Evolutionary conservation across 2,329 filamentous ascomycete species (phyloP).

Genomic region (Fusarium nanum): DNA sequence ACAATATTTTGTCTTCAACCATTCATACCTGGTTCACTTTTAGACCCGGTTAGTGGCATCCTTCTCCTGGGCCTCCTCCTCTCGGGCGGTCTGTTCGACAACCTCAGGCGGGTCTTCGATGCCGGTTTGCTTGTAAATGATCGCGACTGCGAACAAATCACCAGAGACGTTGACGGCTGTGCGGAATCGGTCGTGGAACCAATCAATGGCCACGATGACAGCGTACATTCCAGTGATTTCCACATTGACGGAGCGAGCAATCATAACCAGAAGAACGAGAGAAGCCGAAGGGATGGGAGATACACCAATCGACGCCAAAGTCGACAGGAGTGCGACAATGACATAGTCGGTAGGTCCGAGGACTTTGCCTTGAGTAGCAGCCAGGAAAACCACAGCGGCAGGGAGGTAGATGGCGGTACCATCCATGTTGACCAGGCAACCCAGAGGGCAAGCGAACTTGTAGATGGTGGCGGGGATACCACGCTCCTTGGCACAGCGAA

Average conservation of each 20-base stretch:
- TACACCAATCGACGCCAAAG: constrained; percentile 64
- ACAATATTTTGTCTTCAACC: not conserved
- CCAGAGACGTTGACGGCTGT: constrained; percentile 63
- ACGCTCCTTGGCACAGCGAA: constrained; percentile 54
- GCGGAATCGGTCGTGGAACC: constrained; percentile 67
- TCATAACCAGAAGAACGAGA: constrained; percentile 64
- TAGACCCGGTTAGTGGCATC: constrained; percentile 40
- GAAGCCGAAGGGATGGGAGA: constrained; percentile 65
- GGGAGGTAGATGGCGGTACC: constrained; percentile 68
- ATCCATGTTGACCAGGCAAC: constrained; percentile 64
- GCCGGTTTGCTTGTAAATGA: constrained; percentile 44
- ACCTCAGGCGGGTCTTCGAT: constrained; percentile 40
- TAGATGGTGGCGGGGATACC: constrained; percentile 57
- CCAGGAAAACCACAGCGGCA: constrained; percentile 64
- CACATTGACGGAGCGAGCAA: constrained; percentile 58
- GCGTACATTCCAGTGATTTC: constrained; percentile 62
- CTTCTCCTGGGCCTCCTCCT: constrained; percentile 16
- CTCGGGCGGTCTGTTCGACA: constrained; percentile 30
- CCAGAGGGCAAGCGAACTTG: constrained; percentile 61
- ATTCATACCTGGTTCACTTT: not conserved
- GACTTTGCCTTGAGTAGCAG: constrained; percentile 60
- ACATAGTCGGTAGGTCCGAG: constrained; percentile 60
- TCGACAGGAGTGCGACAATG: constrained; percentile 61
- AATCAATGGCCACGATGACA: constrained; percentile 65
- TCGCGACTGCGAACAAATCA: constrained; percentile 55